Base-by-base conservation (phyloP, 805 yeast genomes). In the Lachancea dasiensis region DNA sequence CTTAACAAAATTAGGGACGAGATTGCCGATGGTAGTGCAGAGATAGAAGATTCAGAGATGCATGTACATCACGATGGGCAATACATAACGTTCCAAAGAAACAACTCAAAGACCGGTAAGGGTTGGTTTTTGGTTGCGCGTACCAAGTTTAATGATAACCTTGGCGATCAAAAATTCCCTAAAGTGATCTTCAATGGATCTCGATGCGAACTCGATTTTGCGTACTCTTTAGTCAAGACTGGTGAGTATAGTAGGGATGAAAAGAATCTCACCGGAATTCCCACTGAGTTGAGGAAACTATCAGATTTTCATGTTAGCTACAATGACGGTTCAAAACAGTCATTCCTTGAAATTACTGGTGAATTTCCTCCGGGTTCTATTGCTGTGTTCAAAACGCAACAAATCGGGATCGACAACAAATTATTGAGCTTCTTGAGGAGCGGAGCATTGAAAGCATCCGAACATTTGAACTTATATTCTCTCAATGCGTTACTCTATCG, bases 51-150 rank as follows among this genome's bases (percentile, higher is more conserved):
- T 46, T 84, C 84, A 50, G 97, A 90, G 61, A 86, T 85, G 83
- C 90, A 85, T 58, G 84, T 90, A 27, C 97, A 90, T 55, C 96
- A 85, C 52, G 95, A 87, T 46, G 95, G 85, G 10, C 95, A 89
- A 58, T 90, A 72, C 58, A 85, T 90, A 41, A 89, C 97, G 0
- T 78, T 90, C 38, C 97, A 90, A 59, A 69, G 97, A 49, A 73
- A 79, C 19, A 85, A 86, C 56, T 81, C 94, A 0, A 73, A 77
- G 46, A 78, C 86, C 2, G 97, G 97, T 2, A 72, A 73, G 41
- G 98, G 98, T 2, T 85, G 83, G 76, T 86, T 84, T 50, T 67
- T 92, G 50, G 73, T 90, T 51, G 95, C 96, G 0, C 75, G 96
- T 55, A 77, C 92, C 2, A 86, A 86, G 54, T 92, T 92, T 49